These are phyloP conservation scores for Neofusicoccum parvum DNA, from an alignment of 2,329 filamentous ascomycete genomes.

Conservation along the genomic window DNA sequence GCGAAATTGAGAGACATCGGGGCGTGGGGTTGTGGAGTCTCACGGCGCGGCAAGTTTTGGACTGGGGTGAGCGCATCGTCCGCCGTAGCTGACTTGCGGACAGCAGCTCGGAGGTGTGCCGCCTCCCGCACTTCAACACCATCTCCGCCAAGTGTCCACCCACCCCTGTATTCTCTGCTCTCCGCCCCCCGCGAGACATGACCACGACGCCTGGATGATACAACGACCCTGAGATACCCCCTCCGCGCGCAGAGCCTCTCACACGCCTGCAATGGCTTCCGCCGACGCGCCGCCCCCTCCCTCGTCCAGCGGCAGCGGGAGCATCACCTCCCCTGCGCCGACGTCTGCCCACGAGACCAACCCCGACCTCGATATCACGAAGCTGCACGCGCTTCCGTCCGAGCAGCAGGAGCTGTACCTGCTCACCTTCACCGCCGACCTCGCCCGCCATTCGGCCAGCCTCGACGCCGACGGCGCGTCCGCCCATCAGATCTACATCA, in stretches of 20 bases:
- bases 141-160: slow-evolving; percentile 1
- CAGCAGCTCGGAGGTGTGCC: slow-evolving; percentile 17
- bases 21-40: neutral
- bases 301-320: slow-evolving; percentile 38
- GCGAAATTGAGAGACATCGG: slow-evolving; percentile 5
- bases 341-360: slow-evolving; percentile 41
- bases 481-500: slow-evolving; percentile 86
- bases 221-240: slow-evolving; percentile 2
- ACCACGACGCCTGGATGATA: slow-evolving; percentile 1
- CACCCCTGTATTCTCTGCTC: neutral
- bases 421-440: slow-evolving; percentile 80
- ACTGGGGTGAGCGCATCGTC: neutral
- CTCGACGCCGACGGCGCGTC: slow-evolving; percentile 80
- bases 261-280: slow-evolving; percentile 16
- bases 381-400: slow-evolving; percentile 83
- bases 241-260: neutral
- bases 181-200: neutral
- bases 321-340: neutral
- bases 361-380: slow-evolving; percentile 84
- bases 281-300: slow-evolving; percentile 27
- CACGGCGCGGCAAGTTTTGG: neutral
- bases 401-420: slow-evolving; percentile 97
- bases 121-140: slow-evolving; percentile 6
- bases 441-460: slow-evolving; percentile 76
- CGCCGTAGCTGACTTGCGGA: slow-evolving; percentile 12